phyloP scores from a whole-genome alignment of 495 filamentous ascomycete genomes.

The Penicillium manginii region DNA sequence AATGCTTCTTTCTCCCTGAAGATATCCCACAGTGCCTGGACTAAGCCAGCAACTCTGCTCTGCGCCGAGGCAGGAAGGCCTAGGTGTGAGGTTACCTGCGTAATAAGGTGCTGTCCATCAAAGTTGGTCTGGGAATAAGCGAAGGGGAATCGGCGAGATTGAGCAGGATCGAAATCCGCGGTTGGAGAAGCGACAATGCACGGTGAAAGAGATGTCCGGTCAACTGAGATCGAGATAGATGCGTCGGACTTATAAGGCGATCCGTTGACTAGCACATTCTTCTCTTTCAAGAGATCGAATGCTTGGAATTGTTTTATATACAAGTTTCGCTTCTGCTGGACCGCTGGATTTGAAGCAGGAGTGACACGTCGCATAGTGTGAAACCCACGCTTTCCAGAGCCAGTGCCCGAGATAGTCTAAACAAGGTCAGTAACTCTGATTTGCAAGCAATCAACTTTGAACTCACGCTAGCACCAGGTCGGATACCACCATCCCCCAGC shows the following conservation, averaged over 20 bases:
- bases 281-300: slow-evolving; percentile 60
- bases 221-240: slow-evolving; percentile 64
- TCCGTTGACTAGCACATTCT: slow-evolving; percentile 52
- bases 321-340: slow-evolving; percentile 56
- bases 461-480: slow-evolving; percentile 34
- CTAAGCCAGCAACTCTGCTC: slow-evolving; percentile 48
- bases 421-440: slow-evolving; percentile 15
- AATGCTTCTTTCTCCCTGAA: slow-evolving; percentile 74
- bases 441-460: not conserved
- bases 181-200: slow-evolving; percentile 67
- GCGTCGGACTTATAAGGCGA: slow-evolving; percentile 43
- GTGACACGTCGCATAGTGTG: slow-evolving; percentile 52
- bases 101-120: slow-evolving; percentile 38
- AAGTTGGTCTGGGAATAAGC: slow-evolving; percentile 48
- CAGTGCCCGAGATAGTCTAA: slow-evolving; percentile 23
- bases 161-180: slow-evolving; percentile 36
- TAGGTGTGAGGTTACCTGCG: slow-evolving; percentile 53
- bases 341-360: slow-evolving; percentile 8
- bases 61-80: slow-evolving; percentile 48
- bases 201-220: slow-evolving; percentile 65
- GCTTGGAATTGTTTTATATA: slow-evolving; percentile 62
- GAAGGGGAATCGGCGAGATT: slow-evolving; percentile 63
- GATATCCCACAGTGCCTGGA: slow-evolving; percentile 59
- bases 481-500: slow-evolving; percentile 37
- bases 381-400: slow-evolving; percentile 49